These are phyloP conservation scores for Nakazawaea sp. DNA, from an alignment of 805 yeast species.

Conservation along the genomic window DNA sequence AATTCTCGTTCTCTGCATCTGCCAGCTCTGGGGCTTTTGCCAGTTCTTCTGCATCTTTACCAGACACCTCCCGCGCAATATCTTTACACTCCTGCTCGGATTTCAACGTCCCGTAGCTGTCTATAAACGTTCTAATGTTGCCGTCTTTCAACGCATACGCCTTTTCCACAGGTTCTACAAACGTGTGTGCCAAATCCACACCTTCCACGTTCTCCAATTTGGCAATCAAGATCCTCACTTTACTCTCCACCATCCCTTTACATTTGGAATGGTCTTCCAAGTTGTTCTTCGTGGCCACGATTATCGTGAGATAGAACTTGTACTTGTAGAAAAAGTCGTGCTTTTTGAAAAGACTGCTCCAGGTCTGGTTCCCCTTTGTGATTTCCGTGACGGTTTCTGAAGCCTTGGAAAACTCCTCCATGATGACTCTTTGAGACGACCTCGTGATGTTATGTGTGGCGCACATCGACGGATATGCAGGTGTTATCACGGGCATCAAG, in stretches of 20 bases:
- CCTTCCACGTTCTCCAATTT: constrained; percentile 77
- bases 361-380: constrained; percentile 49
- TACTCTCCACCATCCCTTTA: constrained; percentile 92
- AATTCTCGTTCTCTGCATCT: constrained; percentile 16
- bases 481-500: constrained; percentile 96
- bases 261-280: constrained; percentile 84
- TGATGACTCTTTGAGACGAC: constrained; percentile 78
- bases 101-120: constrained; percentile 53
- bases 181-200: constrained; percentile 84
- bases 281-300: constrained; percentile 66
- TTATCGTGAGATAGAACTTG: constrained; percentile 79
- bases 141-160: constrained; percentile 36
- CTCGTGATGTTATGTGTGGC: constrained; percentile 93
- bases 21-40: constrained; percentile 19
- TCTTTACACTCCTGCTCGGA: constrained; percentile 40
- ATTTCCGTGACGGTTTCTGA: constrained; percentile 64
- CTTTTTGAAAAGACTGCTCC: constrained; percentile 72
- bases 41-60: constrained; percentile 23
- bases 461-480: constrained; percentile 98
- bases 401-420: constrained; percentile 78
- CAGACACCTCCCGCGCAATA: constrained; percentile 24
- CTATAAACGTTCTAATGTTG: constrained; percentile 48
- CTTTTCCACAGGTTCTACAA: constrained; percentile 64
- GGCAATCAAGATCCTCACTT: constrained; percentile 70
- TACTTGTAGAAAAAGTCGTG: constrained; percentile 81